A percentile compares a stretch with the other conserved stretches of the same genome.
phyloP scores from a whole-genome alignment of 345 rosid species.

The Populus nigra region DNA sequence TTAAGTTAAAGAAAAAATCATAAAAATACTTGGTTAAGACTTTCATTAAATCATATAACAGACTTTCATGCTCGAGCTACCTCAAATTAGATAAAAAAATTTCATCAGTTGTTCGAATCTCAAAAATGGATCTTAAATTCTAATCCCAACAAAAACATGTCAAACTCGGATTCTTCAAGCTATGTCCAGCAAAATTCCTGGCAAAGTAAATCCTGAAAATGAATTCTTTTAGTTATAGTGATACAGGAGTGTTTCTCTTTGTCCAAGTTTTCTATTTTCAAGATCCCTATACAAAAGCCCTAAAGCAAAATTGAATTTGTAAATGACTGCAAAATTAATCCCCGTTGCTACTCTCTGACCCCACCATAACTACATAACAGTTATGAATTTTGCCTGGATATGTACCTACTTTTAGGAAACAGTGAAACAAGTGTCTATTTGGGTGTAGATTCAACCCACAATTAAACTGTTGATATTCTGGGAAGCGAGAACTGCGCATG shows the following conservation, averaged over 20 bases:
- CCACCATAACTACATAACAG: background rate
- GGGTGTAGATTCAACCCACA: background rate
- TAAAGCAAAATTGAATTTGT: background rate
- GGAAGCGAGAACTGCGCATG: background rate
- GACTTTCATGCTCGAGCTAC: too few relatives aligned
- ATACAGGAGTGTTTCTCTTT: background rate
- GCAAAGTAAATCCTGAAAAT: background rate
- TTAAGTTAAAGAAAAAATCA: too few relatives aligned
- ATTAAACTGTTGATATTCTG: background rate
- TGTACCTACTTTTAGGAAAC: background rate
- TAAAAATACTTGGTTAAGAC: too few relatives aligned
- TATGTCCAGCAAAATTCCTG: background rate
- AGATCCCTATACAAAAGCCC: background rate
- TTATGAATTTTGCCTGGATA: background rate
- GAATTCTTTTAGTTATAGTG: background rate
- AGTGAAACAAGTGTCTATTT: background rate
- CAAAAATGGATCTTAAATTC: background rate
- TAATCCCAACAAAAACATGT: background rate
- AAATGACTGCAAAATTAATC: slow-evolving; percentile 3
- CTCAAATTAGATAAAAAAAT: too few relatives aligned
- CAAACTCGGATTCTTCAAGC: background rate
- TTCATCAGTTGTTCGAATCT: background rate
- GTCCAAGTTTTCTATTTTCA: background rate
- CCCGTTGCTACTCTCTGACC: background rate
- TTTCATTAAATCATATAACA: too few relatives aligned